Evolutionary conservation across 2,329 filamentous ascomycete species (phyloP), one percentile per base, ranked within the genome.

Genomic region (Alternaria sp.): DNA sequence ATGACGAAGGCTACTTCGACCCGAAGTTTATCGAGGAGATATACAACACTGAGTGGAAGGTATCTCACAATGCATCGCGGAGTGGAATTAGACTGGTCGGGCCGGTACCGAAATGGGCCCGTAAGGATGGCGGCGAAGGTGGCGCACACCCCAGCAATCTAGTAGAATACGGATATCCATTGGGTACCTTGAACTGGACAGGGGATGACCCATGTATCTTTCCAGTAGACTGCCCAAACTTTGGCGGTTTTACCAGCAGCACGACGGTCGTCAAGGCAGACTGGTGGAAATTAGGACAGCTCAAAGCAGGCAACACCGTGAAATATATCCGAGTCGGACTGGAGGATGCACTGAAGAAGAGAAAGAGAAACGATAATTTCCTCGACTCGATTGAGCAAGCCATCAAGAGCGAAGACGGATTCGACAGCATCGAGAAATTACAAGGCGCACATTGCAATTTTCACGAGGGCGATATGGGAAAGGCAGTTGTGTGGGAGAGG

Each of bases 181-280:
- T 86, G 1, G 86, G 86, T 0, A 83, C 83, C 0, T 67, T 89
- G 27, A 89, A 88, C 64, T 90, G 85, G 83, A 88, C 86, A 0
- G 87, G 87, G 4, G 86, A 89, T 59, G 85, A 86, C 36, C 83
- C 85, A 2, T 85, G 85, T n/a, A 84, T 89, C 18, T 87, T 89
- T 50, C 82, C 86, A 0, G 79, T 85, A 5, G 87, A 89, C 68
- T 83, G 82, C 52, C 87, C 87, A 0, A 86, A 88, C 64, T 83
- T 89, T 59, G 87, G 87, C 7, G 87, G 87, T 0, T 88, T 89
- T 60, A 80, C 87, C 0, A 86, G 82, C 32, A 83, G 81, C 12
- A 83, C 84, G 2, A 89, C 86, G 0, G 80, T 88, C 12, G 81
- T 87, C 30, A 83, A 83, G 59, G 86, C 82, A 2, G 86, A 89